Evolutionary conservation across 352 stramenopile species (phyloP).

Genomic region (Phytophthora fragariae): DNA sequence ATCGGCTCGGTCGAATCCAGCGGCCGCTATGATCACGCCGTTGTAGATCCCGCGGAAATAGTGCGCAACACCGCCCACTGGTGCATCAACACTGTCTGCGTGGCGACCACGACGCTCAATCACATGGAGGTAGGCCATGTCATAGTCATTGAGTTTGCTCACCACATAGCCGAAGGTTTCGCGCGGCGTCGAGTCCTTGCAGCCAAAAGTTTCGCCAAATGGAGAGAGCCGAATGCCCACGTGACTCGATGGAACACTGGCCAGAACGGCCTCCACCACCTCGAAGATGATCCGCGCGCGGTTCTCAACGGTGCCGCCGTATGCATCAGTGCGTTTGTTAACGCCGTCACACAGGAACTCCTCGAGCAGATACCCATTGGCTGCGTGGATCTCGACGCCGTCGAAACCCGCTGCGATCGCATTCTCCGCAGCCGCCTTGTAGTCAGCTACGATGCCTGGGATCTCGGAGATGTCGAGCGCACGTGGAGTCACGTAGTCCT

Average conservation of each 20-base stretch:
- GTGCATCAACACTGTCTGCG: constrained; percentile 10
- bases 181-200: constrained; percentile 13
- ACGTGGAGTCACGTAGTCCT: constrained; percentile 51
- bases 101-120: constrained; percentile 45
- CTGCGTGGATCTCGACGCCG: constrained; percentile 89
- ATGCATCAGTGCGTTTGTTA: constrained; percentile 37
- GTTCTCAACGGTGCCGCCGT: constrained; percentile 68
- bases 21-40: constrained; percentile 45
- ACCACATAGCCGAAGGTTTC: constrained; percentile 15
- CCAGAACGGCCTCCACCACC: constrained; percentile 4
- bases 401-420: constrained; percentile 88
- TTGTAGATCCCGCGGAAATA: constrained; percentile 47
- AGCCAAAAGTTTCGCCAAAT: constrained; percentile 8
- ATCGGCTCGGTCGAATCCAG: constrained; percentile 35
- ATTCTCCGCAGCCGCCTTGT: constrained; percentile 53
- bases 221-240: constrained; percentile 8
- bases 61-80: constrained; percentile 38
- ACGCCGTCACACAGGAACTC: constrained; percentile 69
- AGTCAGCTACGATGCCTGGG: constrained; percentile 64
- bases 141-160: constrained; percentile 10
- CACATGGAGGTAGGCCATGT: constrained; percentile 9
- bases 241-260: constrained; percentile 7
- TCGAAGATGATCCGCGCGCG: constrained; percentile 13
- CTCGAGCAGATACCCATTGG: constrained; percentile 91
- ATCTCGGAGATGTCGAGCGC: constrained; percentile 77